A percentile compares a stretch with the other conserved stretches of the same genome.
Evolutionary conservation across 768 basidiomycete species (phyloP).

Genomic region (Termitomyces sp.): DNA sequence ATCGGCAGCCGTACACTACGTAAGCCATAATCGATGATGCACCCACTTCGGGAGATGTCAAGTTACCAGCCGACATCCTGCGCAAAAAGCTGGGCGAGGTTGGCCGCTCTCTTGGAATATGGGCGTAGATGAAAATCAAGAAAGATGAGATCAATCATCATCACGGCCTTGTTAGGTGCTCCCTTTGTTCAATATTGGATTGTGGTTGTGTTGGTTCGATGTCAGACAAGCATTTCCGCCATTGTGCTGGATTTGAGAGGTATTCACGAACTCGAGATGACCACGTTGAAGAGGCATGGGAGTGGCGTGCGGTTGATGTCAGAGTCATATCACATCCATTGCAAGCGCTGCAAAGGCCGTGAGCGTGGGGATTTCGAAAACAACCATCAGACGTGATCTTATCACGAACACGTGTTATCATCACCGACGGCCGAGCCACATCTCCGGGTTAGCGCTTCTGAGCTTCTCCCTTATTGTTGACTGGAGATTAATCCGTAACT

Average conservation of each 20-base stretch:
- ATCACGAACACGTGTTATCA: background rate
- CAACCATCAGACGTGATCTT: constrained; percentile 3
- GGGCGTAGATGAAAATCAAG: too few relatives aligned
- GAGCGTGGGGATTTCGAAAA: background rate
- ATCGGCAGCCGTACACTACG: background rate
- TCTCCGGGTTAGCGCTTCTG: background rate
- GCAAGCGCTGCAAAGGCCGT: background rate
- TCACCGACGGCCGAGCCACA: constrained; percentile 1
- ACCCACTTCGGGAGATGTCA: background rate
- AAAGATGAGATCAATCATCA: background rate
- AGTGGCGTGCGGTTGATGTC: background rate
- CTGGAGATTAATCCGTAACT: constrained; percentile 1
- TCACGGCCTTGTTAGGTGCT: background rate
- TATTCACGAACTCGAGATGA: too few relatives aligned
- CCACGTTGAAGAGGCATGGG: background rate
- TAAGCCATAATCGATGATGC: background rate
- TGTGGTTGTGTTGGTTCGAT: background rate
- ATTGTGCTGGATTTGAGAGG: background rate
- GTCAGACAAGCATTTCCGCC: background rate
- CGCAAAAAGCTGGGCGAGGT: background rate
- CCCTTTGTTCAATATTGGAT: constrained; percentile 1
- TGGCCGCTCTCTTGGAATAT: background rate
- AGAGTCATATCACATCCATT: background rate
- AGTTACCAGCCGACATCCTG: background rate
- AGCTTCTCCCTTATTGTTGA: constrained; percentile 4